A percentile compares a stretch with the other conserved stretches of the same genome.
These are phyloP conservation scores for Alnus rubra DNA, from an alignment of 306 rosid genomes.

Conservation along the genomic window DNA sequence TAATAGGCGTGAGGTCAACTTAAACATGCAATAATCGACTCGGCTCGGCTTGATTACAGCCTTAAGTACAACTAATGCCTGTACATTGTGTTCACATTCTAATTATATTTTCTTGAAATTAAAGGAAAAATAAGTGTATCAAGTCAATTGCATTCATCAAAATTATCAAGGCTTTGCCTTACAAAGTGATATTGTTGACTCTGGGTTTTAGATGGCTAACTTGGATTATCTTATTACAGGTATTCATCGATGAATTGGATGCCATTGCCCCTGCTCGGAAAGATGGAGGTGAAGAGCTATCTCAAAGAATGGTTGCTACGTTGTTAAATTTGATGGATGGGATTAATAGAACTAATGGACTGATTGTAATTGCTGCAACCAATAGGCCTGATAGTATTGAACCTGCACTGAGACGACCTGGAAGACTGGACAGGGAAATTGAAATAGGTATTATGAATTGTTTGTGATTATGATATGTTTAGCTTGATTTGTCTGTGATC, in stretches of 20 bases:
- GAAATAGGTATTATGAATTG: slow-evolving; percentile 63
- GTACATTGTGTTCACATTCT: no score
- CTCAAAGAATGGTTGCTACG: slow-evolving; percentile 84
- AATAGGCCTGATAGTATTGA: slow-evolving; percentile 83
- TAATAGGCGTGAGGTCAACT: no score
- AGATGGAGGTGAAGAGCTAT: slow-evolving; percentile 84
- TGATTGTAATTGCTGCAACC: slow-evolving; percentile 86
- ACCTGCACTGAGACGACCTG: slow-evolving; percentile 91
- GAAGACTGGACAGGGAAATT: slow-evolving; percentile 91
- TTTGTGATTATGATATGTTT: slow-evolving; percentile 4
- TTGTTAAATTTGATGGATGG: slow-evolving; percentile 88
- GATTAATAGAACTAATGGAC: slow-evolving; percentile 59
- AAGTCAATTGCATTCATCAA: not conserved
- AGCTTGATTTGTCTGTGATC: no score
- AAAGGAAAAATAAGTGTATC: not conserved
- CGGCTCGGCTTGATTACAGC: no score
- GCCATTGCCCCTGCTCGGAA: slow-evolving; percentile 90
- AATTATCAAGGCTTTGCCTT: not conserved
- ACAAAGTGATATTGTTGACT: not conserved
- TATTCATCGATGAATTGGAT: slow-evolving; percentile 91
- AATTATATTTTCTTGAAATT: no score
- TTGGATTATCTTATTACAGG: slow-evolving; percentile 44
- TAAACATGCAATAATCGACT: no score
- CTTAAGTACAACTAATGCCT: no score
- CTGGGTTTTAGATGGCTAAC: slow-evolving; percentile 18